Percentiles rank a stretch among this genome's conserved stretches.
Evolutionary conservation across 78 protist genomes (phyloP).

Genomic region (Cavenderia fasciculata): DNA sequence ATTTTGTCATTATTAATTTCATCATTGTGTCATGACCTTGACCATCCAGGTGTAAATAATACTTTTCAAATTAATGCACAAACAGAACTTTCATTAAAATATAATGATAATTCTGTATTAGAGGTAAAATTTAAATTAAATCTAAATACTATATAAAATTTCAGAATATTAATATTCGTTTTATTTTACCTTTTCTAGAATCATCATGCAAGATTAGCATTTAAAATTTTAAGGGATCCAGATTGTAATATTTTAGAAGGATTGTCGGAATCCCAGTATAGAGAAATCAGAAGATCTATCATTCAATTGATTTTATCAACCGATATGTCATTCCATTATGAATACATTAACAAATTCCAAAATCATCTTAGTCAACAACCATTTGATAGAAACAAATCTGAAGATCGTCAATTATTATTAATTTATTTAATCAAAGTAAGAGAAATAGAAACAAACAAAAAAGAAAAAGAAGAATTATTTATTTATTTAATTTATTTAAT

Average conservation of each 20-base stretch:
- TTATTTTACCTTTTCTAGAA: conserved; percentile 44
- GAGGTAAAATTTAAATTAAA: conserved; percentile 79
- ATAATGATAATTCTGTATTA: conserved; percentile 89
- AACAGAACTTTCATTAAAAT: conserved; percentile 85
- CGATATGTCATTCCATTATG: conserved; percentile 52
- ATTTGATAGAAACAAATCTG: conserved; percentile 44
- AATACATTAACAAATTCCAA: conserved; percentile 35
- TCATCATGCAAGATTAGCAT: conserved; percentile 89
- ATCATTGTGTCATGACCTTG: conserved; percentile 90
- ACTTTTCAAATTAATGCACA: conserved; percentile 86
- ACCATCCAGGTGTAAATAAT: conserved; percentile 94
- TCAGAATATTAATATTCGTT: neutral
- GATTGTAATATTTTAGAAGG: conserved; percentile 79
- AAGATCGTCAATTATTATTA: conserved; percentile 42
- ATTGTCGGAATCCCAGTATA: conserved; percentile 33
- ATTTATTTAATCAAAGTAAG: conserved; percentile 30
- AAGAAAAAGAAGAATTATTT: too few relatives aligned
- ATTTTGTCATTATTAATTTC: conserved; percentile 81
- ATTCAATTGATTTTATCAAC: conserved; percentile 52
- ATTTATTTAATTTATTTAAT: too few relatives aligned
- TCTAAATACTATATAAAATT: neutral
- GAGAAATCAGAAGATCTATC: conserved; percentile 54
- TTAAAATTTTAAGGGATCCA: conserved; percentile 75
- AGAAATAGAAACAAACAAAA: too few relatives aligned
- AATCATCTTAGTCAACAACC: conserved; percentile 31